phyloP scores from a whole-genome alignment of 371 early-diverging fungal genomes.

The Rhizopus delemar region DNA sequence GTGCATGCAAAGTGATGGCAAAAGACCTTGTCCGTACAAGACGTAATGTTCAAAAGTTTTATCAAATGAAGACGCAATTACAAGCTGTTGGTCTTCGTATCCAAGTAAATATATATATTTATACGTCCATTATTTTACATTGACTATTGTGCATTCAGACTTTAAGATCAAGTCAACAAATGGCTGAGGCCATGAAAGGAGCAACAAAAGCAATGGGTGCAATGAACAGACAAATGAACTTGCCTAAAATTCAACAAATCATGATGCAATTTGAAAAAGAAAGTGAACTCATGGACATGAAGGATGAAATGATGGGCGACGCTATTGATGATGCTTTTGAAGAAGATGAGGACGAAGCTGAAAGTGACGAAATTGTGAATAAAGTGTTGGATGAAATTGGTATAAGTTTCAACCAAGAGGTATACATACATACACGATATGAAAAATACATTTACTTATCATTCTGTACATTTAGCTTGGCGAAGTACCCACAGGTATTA shows the following conservation, averaged over 20 bases:
- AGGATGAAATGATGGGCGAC: conserved; percentile 97
- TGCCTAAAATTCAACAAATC: conserved; percentile 90
- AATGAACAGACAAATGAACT: conserved; percentile 95
- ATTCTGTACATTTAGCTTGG: conserved; percentile 47
- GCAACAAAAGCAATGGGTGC: conserved; percentile 93
- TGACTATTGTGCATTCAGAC: conserved; percentile 53
- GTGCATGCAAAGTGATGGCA: conserved; percentile 94
- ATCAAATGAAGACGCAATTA: conserved; percentile 92
- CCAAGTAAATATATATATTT: conserved; percentile 59
- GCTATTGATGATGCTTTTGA: conserved; percentile 95
- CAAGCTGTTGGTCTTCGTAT: conserved; percentile 92
- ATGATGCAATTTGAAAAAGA: conserved; percentile 98
- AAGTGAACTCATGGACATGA: conserved; percentile 97
- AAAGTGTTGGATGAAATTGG: conserved; percentile 96
- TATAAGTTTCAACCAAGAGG: conserved; percentile 69
- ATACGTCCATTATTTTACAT: not conserved
- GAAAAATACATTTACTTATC: not conserved
- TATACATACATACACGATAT: conserved; percentile 21
- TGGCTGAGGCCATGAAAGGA: conserved; percentile 95
- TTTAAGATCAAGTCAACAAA: conserved; percentile 89
- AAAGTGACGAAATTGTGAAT: conserved; percentile 87
- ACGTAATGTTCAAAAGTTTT: conserved; percentile 91
- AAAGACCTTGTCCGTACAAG: conserved; percentile 95
- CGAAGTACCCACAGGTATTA: conserved; percentile 61
- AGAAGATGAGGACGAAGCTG: conserved; percentile 90